Base-by-base conservation (phyloP, 2,329 filamentous ascomycete genomes). In the Fusarium neocosmosporiellum region DNA sequence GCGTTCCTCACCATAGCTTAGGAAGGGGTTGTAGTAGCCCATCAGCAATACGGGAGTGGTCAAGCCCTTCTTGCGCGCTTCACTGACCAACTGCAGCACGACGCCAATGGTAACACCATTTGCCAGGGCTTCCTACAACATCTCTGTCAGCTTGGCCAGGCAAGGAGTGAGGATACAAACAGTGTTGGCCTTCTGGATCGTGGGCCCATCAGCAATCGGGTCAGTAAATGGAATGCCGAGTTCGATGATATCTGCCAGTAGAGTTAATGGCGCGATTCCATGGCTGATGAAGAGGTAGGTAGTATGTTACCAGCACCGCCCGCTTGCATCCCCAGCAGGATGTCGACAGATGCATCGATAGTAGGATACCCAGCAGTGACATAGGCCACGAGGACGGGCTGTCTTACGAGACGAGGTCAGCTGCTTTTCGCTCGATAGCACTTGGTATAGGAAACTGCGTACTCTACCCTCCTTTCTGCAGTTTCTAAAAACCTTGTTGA, bases 11-110 rank as follows among this genome's bases (percentile, higher is more conserved):
- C 96, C 96, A 81, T 98, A 99, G 78, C 93, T 94, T 70, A 98
- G 87, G 69, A 98, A 88, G 1, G 96, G 96, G 86, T 99, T 99
- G 86, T 98, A 99, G 89, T 99, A 99, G 78, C 96, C 96, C 96
- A 99, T 99, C 74, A 99, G 89, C 80, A 99, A 85, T 46, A 99
- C 90, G 1, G 96, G 96, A 1, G 92, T 91, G 78, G 88, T 92
- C 63, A 98, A 86, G 48, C 96, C 96, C 70, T 88, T 89, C 75
- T 88, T 88, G 78, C 96, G 89, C 53, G 96, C 94, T 70, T 93
- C 89, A 77, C 92, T 92, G 69, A 98, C 92, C 88, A 98, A 96
- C 78, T 93, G 88, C 46, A 99, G 88, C 16, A 94, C 93, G 60
- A 89, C 90, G 74, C 89, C 87, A 70, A 97, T 93, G 11, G 92